phyloP scores from a whole-genome alignment of 2,329 filamentous ascomycete species.

The Aspergillus carbonarius region DNA sequence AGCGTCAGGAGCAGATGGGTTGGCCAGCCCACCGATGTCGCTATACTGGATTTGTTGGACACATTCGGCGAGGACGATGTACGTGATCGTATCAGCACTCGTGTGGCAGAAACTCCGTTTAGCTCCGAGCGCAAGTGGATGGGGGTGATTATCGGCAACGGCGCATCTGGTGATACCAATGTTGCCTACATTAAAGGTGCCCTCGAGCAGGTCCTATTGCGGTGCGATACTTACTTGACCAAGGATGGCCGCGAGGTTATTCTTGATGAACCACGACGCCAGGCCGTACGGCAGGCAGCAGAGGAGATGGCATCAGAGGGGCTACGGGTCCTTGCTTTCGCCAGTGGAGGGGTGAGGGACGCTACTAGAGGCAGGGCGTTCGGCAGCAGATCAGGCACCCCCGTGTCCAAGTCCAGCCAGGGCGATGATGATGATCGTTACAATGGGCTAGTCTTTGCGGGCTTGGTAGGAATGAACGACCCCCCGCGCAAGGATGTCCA shows the following conservation, averaged over 20 bases:
- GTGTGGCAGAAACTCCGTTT: constrained; percentile 85
- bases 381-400: constrained; percentile 56
- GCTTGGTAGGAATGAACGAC: constrained; percentile 95
- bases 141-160: constrained; percentile 78
- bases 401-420: constrained; percentile 31
- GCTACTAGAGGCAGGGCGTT: constrained; percentile 45
- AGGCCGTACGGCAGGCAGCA: constrained; percentile 75
- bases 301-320: constrained; percentile 86
- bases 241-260: constrained; percentile 82
- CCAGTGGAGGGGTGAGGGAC: constrained; percentile 70
- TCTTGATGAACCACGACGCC: constrained; percentile 71
- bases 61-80: constrained; percentile 88
- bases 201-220: constrained; percentile 78
- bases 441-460: constrained; percentile 81
- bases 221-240: constrained; percentile 88
- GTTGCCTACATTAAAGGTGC: constrained; percentile 95
- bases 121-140: constrained; percentile 99
- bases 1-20: constrained; percentile 84
- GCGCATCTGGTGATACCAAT: constrained; percentile 60
- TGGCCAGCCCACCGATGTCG: constrained; percentile 94
- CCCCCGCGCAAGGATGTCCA: constrained; percentile 88
- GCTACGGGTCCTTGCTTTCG: constrained; percentile 87
- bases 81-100: constrained; percentile 77
- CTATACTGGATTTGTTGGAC: constrained; percentile 92
- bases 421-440: constrained; percentile 70